Evolutionary conservation across 306 rosid species (phyloP).

Genomic region (Inga oerstediana): DNA sequence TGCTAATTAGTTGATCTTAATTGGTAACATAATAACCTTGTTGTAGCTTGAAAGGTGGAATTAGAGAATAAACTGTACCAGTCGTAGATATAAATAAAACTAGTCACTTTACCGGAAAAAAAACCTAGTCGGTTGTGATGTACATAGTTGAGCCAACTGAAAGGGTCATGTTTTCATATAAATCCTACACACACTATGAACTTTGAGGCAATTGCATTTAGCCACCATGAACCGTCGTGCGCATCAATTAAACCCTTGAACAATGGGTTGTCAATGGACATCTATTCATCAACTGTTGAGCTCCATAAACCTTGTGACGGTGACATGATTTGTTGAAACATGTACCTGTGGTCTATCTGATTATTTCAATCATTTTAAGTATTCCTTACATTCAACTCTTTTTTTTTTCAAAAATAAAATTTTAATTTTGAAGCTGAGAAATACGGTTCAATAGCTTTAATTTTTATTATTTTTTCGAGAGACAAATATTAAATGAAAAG

Average conservation of each 20-base stretch:
- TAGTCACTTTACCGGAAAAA: no score
- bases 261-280: neutral
- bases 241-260: neutral
- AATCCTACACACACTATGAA: neutral
- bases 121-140: neutral
- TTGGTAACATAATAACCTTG: neutral
- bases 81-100: no score
- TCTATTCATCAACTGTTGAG: neutral
- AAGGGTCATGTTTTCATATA: neutral
- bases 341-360: neutral
- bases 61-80: no score
- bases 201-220: neutral
- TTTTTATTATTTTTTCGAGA: neutral
- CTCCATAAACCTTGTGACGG: neutral
- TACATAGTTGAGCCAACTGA: neutral
- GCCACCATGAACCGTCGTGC: neutral
- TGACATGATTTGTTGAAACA: neutral
- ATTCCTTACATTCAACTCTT: neutral
- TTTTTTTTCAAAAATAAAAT: neutral
- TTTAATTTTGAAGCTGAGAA: neutral
- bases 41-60: neutral
- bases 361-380: neutral
- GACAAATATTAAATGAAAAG: neutral
- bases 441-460: neutral
- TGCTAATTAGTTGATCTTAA: neutral